Evolutionary conservation across 1,284 basidiomycete species (phyloP), one percentile per base, ranked within the genome.

Genomic region (Irpex sp.): DNA sequence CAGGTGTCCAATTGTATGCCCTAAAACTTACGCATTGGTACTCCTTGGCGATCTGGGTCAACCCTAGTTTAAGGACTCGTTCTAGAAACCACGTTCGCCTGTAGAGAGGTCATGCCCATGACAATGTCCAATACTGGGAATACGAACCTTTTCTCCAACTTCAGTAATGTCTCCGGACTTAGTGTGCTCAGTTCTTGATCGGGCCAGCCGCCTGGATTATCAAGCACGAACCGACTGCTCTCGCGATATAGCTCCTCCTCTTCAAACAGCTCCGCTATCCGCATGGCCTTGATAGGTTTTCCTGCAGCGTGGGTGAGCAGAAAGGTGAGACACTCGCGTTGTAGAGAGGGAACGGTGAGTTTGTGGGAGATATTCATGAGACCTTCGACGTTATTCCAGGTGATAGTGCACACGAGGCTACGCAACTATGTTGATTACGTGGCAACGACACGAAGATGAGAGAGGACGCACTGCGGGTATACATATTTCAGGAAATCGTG

Each of bases 61-160:
- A 80, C 1, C 94, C 94, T 3, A 98, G 85, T 75, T 98, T 97
- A 66, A 98, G 82, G 13, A 98, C 87, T 9, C 96, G 86, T 74
- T 98, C 96, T 38, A 97, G 84, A 76, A 97, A 97, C 94, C 94
- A 97, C 61, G 89, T 95, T 62, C 94, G 85, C 47, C 91, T 93
- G 65, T 47, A 57, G 11, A 8, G 19, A 4, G 15, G 52, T 57
- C 17, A 64, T 34, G n/a, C 54, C 48, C 34, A 31, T 54, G 47
- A 38, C 48, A 40, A 34, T 37, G n/a, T 11, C 52, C 36, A 44
- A 40, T 40, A 21, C 8, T 13, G 21, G n/a, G 4, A 52, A 38
- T 11, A 71, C 79, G 34, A 59, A 91, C 92, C 92, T 80, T 74
- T 93, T 94, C 75, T 95, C 93, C 15, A 97, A 84, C 73, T 95